These are phyloP conservation scores for Sistotremastrum suecicum DNA, from an alignment of 768 basidiomycete genomes.

Conservation along the genomic window DNA sequence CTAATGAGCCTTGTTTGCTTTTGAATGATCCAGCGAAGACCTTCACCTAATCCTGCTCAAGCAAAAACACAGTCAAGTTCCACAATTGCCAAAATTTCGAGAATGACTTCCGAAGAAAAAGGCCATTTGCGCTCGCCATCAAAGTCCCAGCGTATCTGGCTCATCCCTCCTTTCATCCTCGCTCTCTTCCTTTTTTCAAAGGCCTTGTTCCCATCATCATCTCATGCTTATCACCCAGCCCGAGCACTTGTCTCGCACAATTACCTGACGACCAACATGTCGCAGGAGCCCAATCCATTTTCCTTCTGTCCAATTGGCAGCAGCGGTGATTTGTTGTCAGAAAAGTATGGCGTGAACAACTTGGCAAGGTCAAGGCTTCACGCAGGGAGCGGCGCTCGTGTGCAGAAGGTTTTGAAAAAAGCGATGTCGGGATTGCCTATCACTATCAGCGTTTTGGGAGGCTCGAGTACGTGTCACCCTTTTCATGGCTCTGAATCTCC, in stretches of 20 bases:
- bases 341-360: constrained; percentile 61
- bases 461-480: constrained; percentile 47
- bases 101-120: no score
- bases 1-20: no score
- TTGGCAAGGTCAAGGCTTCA: constrained; percentile 67
- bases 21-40: no score
- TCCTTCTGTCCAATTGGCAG: constrained; percentile 84
- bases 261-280: constrained; percentile 48
- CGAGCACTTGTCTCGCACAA: constrained; percentile 39
- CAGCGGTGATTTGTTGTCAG: constrained; percentile 63
- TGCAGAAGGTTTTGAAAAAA: constrained; percentile 72
- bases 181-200: constrained; percentile 1
- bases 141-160: no score
- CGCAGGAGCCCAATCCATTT: constrained; percentile 58
- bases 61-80: no score
- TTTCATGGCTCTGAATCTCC: background rate
- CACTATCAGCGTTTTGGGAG: constrained; percentile 82
- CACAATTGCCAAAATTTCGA: no score
- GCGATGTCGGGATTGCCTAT: constrained; percentile 77
- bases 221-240: constrained; percentile 1
- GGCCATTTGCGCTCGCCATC: no score
- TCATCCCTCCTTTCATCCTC: no score
- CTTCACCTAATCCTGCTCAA: no score
- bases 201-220: background rate
- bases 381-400: constrained; percentile 63